Evolutionary conservation across 164 flowering plant species (phyloP), one percentile per base, ranked within the genome.

Genomic region (Dillenia suffruticosa): DNA sequence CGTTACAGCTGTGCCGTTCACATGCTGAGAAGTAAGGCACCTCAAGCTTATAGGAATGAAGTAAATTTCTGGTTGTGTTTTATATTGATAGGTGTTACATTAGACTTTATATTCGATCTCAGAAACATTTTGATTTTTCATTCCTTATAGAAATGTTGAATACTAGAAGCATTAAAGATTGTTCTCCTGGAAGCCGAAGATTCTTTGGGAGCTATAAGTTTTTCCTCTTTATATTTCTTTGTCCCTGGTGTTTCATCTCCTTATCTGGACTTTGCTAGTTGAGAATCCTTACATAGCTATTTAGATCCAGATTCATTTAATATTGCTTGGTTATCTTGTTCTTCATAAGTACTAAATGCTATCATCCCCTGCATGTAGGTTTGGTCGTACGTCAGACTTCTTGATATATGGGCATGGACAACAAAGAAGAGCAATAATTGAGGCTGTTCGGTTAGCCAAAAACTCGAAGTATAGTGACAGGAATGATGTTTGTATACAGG

Each of bases 381-480:
- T 93, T 65, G 90, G 72, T 46, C 94, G 94, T 32, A 90, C 97
- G 50, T 44, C 92, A 46, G 98, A 90, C 13, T 93, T 93, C 67
- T 74, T 81, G 56, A 78, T 93, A 63, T 93, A 85, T 78, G 97
- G 97, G 56, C 89, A 85, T 66, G 96, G 90, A 49, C 98, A 90
- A 64, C 98, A 93, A 65, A 85, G 94, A 68, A 80, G 85, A 77
- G 94, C 98, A 59, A 70, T 90, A 52, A 83, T 87, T 68, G 98
- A 93, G 77, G 92, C 97, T 19, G 77, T 87, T 61, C 82, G 98
- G 40, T 62, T 93, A 69, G 68, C 70, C 40, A 96, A 90, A 66
- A 79, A 66, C 55, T 83, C 63, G 43, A 84, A 75, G 45, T 69
- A 55, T 48, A 58, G 15, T 56, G 52, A 74, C 49, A 74, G 69